Conservation (phyloP, 768 basidiomycete genomes). For the Leucosporidium yakuticum region DNA sequence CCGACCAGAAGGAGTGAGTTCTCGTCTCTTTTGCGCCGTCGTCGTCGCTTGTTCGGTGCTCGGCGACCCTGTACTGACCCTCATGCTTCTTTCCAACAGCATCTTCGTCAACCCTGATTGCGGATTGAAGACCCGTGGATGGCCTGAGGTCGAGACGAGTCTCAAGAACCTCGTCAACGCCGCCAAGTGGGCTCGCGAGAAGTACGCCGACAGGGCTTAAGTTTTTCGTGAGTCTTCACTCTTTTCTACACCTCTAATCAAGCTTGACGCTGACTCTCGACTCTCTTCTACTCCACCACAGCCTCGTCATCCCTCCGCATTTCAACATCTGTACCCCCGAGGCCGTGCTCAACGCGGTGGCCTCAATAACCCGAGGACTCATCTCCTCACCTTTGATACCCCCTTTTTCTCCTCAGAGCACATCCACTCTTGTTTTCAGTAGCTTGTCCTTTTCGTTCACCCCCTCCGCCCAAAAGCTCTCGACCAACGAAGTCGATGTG, state of each 20-base stretch:
- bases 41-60: conserved; percentile 8
- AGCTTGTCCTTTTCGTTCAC: too few relatives aligned
- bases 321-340: too few relatives aligned
- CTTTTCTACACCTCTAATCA: too few relatives aligned
- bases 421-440: not conserved
- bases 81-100: not conserved
- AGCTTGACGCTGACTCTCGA: too few relatives aligned
- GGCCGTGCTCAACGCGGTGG: too few relatives aligned
- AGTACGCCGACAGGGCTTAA: conserved; percentile 54
- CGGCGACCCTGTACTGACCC: not conserved
- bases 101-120: conserved; percentile 96
- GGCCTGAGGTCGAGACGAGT: conserved; percentile 28
- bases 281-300: too few relatives aligned
- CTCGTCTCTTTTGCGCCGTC: not conserved
- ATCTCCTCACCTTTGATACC: not conserved
- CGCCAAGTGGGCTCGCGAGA: conserved; percentile 86
- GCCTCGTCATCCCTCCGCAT: too few relatives aligned
- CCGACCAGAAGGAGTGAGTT: conserved; percentile 17
- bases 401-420: not conserved
- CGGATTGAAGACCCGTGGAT: conserved; percentile 83
- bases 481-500: too few relatives aligned
- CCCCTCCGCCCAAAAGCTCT: too few relatives aligned
- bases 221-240: too few relatives aligned
- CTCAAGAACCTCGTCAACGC: conserved; percentile 65
- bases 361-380: too few relatives aligned